Evolutionary conservation across 2,329 filamentous ascomycete species (phyloP).

Genomic region (Coniochaeta pulveracea): DNA sequence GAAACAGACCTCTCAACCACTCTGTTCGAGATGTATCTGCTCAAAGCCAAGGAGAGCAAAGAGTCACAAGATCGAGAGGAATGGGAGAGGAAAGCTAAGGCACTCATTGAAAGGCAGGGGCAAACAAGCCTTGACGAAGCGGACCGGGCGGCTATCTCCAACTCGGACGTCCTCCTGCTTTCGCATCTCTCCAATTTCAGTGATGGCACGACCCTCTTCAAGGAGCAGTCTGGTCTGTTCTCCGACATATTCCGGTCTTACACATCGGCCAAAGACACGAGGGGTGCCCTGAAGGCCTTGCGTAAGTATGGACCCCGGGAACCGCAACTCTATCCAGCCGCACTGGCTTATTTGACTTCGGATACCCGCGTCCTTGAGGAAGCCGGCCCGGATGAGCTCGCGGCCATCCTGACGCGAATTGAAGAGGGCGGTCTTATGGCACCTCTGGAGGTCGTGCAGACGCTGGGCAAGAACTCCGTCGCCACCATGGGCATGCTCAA

Average conservation of each 20-base stretch:
- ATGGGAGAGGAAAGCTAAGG: constrained; percentile 88
- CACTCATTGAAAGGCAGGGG: constrained; percentile 57
- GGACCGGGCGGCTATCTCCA: constrained; percentile 62
- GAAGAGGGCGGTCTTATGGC: constrained; percentile 89
- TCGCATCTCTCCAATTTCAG: constrained; percentile 86
- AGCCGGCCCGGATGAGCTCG: constrained; percentile 71
- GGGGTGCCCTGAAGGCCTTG: constrained; percentile 79
- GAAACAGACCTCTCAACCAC: constrained; percentile 86
- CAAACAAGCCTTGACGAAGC: constrained; percentile 2
- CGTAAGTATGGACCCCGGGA: constrained; percentile 87
- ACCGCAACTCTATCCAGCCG: constrained; percentile 83
- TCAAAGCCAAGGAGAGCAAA: constrained; percentile 70
- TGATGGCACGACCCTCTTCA: constrained; percentile 83
- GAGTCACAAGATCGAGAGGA: constrained; percentile 55
- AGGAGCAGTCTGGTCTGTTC: constrained; percentile 82
- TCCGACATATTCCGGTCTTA: constrained; percentile 97
- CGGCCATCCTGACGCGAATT: constrained; percentile 71
- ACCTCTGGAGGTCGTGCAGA: constrained; percentile 91
- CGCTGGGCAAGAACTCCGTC: constrained; percentile 55
- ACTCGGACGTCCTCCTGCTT: constrained; percentile 84
- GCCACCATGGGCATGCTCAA: constrained; percentile 98
- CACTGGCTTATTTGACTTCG: constrained; percentile 86
- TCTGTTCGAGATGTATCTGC: constrained; percentile 94
- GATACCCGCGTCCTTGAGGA: constrained; percentile 72
- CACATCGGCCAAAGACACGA: constrained; percentile 82